Conservation (phyloP, 495 filamentous ascomycete genomes). For the Penicillium pulvis region DNA sequence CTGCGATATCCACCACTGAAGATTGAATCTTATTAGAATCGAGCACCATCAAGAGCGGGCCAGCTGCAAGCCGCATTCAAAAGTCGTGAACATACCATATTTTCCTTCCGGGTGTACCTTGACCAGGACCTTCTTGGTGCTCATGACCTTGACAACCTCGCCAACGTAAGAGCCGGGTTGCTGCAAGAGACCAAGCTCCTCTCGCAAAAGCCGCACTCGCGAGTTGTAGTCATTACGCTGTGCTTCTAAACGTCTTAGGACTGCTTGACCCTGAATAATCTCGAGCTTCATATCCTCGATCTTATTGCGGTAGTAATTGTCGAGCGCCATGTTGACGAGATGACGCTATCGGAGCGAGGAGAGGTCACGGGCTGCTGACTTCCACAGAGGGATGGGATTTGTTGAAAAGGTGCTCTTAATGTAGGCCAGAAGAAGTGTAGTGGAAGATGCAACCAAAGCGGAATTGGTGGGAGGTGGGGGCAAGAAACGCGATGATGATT, state of each 20-base stretch:
- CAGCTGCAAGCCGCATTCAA: slow-evolving; percentile 1
- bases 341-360: slow-evolving; percentile 28
- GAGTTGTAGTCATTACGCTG: slow-evolving; percentile 99
- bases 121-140: slow-evolving; percentile 97
- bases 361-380: slow-evolving; percentile 9
- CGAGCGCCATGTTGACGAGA: slow-evolving; percentile 80
- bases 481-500: slow-evolving; percentile 13
- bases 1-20: slow-evolving; percentile 93
- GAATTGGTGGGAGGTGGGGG: background rate
- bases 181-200: slow-evolving; percentile 94
- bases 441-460: background rate
- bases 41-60: background rate
- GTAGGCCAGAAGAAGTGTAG: background rate
- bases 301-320: slow-evolving; percentile 99
- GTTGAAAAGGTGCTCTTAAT: slow-evolving; percentile 6
- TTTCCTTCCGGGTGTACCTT: slow-evolving; percentile 99
- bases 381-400: slow-evolving; percentile 11
- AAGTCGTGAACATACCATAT: slow-evolving; percentile 72
- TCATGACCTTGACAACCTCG: slow-evolving; percentile 99
- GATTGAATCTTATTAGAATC: slow-evolving; percentile 17
- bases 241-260: slow-evolving; percentile 90
- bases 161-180: slow-evolving; percentile 98
- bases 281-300: slow-evolving; percentile 99
- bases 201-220: slow-evolving; percentile 87
- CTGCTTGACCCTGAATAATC: slow-evolving; percentile 97